Evolutionary conservation across 768 basidiomycete species (phyloP), one percentile per base, ranked within the genome.

Genomic region (Russula sp.): DNA sequence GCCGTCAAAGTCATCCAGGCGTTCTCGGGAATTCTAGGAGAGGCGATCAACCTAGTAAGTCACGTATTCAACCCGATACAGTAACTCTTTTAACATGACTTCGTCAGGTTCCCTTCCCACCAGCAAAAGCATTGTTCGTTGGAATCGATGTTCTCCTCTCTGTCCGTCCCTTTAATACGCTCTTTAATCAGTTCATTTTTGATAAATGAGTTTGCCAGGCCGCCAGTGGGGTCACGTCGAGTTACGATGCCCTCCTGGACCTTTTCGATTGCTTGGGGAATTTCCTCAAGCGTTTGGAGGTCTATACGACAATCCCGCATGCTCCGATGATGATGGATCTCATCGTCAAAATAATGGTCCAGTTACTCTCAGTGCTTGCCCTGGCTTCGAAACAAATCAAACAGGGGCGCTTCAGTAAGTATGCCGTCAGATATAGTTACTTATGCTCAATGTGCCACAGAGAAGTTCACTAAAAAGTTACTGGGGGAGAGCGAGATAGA

Each of bases 291-390:
- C 57, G 63, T 2, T 52, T 59, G 9, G n/a, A 40, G 18, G 16
- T 59, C 14, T 64, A 64, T 44, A 48, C 40, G 5, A 14, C 30
- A 0, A 30, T 59, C n/a, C 34, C 44, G 0, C 26, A 28, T 24
- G 38, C 42, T 6, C 18, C 26, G 6, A 11, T n/a, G 6, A 54
- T 64, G 51, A 44, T 24, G 8, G 24, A 59, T 11, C 52, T 59
- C 5, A n/a, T 59, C 3, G 44, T 48, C 2, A 64, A 54, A 8
- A 32, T 64, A 5, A 24, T 64, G 42, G 56, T 18, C 2, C 16
- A 64, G 24, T 28, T 64, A 28, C 44, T 64, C 13, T 53, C 57
- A 1, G 52, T 64, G 9, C 52, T 64, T 30, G 51, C 51, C 26
- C 34, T 64, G 7, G 57, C 57, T 24, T 59, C 34, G 5, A 64